phyloP scores from a whole-genome alignment of 208 protist genomes.

The Leishmania braziliensis region DNA sequence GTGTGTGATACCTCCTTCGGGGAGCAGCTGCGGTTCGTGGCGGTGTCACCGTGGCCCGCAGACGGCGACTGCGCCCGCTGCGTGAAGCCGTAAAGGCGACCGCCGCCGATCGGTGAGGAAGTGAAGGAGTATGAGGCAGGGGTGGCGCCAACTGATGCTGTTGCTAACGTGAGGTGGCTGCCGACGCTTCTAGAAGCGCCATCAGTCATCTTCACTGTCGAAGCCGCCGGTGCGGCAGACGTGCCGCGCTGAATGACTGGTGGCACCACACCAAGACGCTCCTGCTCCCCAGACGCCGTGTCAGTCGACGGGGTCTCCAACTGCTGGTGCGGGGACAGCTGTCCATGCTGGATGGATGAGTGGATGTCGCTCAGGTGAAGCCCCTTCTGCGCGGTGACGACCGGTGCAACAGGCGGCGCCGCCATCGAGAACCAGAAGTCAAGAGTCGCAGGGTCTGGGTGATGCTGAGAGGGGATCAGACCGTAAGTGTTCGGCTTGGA shows the following conservation, averaged over 20 bases:
- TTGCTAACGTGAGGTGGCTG: background rate
- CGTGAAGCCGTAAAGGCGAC: background rate
- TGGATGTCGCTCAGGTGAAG: conserved; percentile 36
- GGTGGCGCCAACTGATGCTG: background rate
- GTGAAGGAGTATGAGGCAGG: background rate
- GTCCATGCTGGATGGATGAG: background rate
- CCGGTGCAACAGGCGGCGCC: conserved; percentile 18
- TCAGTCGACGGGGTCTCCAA: background rate
- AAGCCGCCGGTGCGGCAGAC: background rate
- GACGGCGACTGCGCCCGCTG: conserved; percentile 4
- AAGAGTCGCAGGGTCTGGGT: conserved; percentile 8
- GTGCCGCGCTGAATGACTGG: background rate
- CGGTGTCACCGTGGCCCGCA: background rate
- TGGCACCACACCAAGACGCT: background rate
- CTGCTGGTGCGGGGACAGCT: background rate
- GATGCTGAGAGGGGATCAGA: conserved; percentile 30
- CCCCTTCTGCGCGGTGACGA: conserved; percentile 38
- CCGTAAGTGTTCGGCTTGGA: conserved; percentile 37
- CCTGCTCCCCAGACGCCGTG: background rate
- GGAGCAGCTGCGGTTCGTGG: conserved; percentile 23
- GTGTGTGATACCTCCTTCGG: conserved; percentile 31
- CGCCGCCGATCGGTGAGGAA: too few species aligned
- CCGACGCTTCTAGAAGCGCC: background rate
- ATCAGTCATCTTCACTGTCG: background rate
- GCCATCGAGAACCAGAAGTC: conserved; percentile 25